A percentile compares a stretch with the other conserved stretches of the same genome.
phyloP scores from a whole-genome alignment of 2,329 filamentous ascomycete species.

The Hymenoscyphus albidus region DNA sequence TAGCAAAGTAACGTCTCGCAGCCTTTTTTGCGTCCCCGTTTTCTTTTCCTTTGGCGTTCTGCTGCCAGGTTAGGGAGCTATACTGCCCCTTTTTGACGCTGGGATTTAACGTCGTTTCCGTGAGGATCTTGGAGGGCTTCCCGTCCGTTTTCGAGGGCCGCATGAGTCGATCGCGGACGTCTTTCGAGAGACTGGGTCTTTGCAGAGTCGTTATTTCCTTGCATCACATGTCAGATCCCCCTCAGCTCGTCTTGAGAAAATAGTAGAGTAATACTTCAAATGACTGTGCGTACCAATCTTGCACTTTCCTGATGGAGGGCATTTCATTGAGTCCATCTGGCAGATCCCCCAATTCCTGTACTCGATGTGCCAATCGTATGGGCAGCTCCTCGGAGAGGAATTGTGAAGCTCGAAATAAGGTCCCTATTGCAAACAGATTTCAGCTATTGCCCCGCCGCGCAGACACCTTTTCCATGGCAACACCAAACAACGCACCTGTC shows the following conservation, averaged over 20 bases:
- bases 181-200: conserved; percentile 69
- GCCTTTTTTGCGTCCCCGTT: conserved; percentile 50
- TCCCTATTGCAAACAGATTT: conserved; percentile 53
- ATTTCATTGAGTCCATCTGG: conserved; percentile 97
- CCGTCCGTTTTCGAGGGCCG: conserved; percentile 54
- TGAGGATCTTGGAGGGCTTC: conserved; percentile 63
- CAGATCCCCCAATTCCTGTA: conserved; percentile 86
- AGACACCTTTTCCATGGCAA: not conserved
- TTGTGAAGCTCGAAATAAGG: conserved; percentile 93
- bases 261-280: conserved; percentile 69
- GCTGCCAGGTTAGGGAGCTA: conserved; percentile 49
- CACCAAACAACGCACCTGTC: conserved; percentile 56
- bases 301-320: conserved; percentile 91
- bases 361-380: conserved; percentile 91
- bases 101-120: conserved; percentile 83
- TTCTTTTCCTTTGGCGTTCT: conserved; percentile 40
- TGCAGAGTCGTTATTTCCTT: conserved; percentile 89
- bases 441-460: not conserved
- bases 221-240: conserved; percentile 32
- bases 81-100: conserved; percentile 85
- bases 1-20: conserved; percentile 79
- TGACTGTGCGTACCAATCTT: conserved; percentile 98
- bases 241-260: not conserved
- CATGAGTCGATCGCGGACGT: conserved; percentile 76
- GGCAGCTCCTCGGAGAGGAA: conserved; percentile 98